phyloP scores from a whole-genome alignment of 345 rosid genomes.

The Lagerstroemia speciosa region DNA sequence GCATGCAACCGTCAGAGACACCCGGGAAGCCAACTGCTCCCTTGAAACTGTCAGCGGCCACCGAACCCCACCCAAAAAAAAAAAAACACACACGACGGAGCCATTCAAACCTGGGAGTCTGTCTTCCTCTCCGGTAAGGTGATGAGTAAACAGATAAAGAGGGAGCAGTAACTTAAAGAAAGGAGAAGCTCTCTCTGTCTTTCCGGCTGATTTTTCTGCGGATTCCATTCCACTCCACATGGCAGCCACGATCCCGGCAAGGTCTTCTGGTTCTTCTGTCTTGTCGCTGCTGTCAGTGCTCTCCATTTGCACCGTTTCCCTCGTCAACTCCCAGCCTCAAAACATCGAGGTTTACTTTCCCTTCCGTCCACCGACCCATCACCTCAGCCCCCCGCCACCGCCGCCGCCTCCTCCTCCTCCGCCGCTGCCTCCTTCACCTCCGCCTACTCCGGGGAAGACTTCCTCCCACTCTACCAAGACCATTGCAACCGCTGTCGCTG shows the following conservation, averaged over 20 bases:
- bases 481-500: slow-evolving; percentile 49
- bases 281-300: slow-evolving; percentile 3
- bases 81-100: background rate
- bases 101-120: background rate
- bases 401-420: slow-evolving; percentile 7
- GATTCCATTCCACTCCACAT: too few relatives aligned
- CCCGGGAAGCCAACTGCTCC: slow-evolving; percentile 8
- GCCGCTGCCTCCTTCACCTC: background rate
- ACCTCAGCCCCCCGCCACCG: slow-evolving; percentile 4
- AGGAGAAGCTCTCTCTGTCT: too few relatives aligned
- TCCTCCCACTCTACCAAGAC: slow-evolving; percentile 5
- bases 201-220: too few relatives aligned
- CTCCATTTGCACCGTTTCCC: background rate
- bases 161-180: too few relatives aligned
- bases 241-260: too few relatives aligned
- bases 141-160: too few relatives aligned
- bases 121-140: background rate
- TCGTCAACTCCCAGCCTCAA: slow-evolving; percentile 32
- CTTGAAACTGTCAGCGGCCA: slow-evolving; percentile 8
- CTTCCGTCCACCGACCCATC: slow-evolving; percentile 13
- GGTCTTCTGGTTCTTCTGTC: too few relatives aligned
- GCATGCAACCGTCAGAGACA: too few relatives aligned
- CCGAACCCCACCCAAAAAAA: background rate
- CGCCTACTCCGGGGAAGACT: slow-evolving; percentile 7
- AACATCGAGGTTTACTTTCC: slow-evolving; percentile 63